These are phyloP conservation scores for Thielaviopsis ethacetica DNA, from an alignment of 2,329 filamentous ascomycete genomes.

Conservation along the genomic window DNA sequence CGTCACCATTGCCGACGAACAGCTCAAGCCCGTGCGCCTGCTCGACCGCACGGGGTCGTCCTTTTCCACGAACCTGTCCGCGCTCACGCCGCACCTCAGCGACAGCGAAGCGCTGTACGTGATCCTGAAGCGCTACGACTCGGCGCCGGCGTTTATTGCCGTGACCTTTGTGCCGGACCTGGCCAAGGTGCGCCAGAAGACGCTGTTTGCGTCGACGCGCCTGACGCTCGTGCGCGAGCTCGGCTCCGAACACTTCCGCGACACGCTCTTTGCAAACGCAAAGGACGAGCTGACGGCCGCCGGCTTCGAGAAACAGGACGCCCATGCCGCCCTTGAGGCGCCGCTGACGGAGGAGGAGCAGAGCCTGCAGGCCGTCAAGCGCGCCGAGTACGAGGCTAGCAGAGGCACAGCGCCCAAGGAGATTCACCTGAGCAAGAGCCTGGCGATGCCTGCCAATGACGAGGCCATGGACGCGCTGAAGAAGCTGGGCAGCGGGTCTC, in stretches of 20 bases:
- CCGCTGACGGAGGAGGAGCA: conserved; percentile 68
- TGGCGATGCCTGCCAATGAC: conserved; percentile 42
- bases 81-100: conserved; percentile 46
- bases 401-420: conserved; percentile 45
- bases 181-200: conserved; percentile 70
- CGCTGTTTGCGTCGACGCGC: conserved; percentile 66
- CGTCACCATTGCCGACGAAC: conserved; percentile 52
- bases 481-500: conserved; percentile 36
- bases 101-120: conserved; percentile 55
- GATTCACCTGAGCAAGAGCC: conserved; percentile 40
- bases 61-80: conserved; percentile 48
- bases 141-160: conserved; percentile 43
- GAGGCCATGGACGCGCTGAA: conserved; percentile 49
- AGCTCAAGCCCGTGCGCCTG: conserved; percentile 42
- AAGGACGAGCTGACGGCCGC: conserved; percentile 49
- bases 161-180: conserved; percentile 66
- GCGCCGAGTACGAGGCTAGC: conserved; percentile 59
- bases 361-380: conserved; percentile 53
- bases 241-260: conserved; percentile 61
- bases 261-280: conserved; percentile 57
- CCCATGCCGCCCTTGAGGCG: conserved; percentile 45
- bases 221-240: conserved; percentile 61
- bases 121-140: conserved; percentile 52
- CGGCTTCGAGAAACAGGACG: conserved; percentile 59
- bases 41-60: conserved; percentile 36